Base-by-base conservation (phyloP, 2,329 filamentous ascomycete species). In the Clarireedia homoeocarpa region DNA sequence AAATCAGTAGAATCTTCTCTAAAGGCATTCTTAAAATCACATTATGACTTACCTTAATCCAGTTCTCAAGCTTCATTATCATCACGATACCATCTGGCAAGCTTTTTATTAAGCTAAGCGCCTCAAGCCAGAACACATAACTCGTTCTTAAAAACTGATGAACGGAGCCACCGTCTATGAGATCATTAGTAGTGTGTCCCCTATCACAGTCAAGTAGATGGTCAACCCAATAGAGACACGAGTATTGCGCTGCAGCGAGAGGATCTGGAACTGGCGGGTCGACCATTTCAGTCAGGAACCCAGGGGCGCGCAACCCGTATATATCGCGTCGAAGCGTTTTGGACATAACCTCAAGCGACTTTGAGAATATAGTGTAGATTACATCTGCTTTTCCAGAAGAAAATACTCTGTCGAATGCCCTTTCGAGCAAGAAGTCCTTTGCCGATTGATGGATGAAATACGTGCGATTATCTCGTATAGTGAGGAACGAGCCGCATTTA, bases 401-500 rank as follows among this genome's bases (percentile, higher is more conserved):
- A 49, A 36, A 49, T 14, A 49, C 30, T 34, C 30, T n/a, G 17
- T 34, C 30, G 10, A 30, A 34, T 48, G 45, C 47, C 17, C n/a
- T 14, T 49, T 17, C 30, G 47, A 49, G 9, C 47, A 49, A 20
- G n/a, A n/a, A 49, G 23, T 52, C 38, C 26, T 42, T 52, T 10
- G 39, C 36, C 10, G 20, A 44, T 17, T 52, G 50, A 52, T 52
- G 50, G 12, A 52, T 23, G 20, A 52, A 52, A 30, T 15, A 52
- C 2, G 44, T 14, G 15, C 23, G 42, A 23, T 15, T 3, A 27
- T 52, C 39, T 20, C 50, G 50, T 3, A 52, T 0, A 1, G 38
- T 30, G 10, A 52, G 24, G 24, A 52, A 52, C 4, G 50, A 52
- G 39, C 50, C 39, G 27, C 38, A 44, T n/a, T 15, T 17, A 24